phyloP scores from a whole-genome alignment of 495 filamentous ascomycete genomes.

The Xylaria venustula region DNA sequence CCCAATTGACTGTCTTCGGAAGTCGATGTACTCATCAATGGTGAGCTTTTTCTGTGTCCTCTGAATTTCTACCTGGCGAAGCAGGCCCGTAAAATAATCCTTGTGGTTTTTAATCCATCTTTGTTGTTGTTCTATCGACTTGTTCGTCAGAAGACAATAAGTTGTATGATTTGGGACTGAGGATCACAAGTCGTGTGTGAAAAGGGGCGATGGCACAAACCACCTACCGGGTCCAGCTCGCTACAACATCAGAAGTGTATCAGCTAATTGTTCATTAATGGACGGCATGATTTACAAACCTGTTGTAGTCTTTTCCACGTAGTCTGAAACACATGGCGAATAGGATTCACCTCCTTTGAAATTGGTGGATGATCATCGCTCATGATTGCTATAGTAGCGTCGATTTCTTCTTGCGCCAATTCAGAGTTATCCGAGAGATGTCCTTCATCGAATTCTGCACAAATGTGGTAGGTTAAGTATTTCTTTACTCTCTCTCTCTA shows the following conservation, averaged over 20 bases:
- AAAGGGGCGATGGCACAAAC: neutral
- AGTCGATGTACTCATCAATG: conserved; percentile 1
- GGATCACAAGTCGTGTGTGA: neutral
- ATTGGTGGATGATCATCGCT: neutral
- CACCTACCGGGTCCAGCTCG: neutral
- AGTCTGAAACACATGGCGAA: conserved; percentile 3
- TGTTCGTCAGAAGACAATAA: neutral
- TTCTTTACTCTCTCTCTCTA: too few relatives aligned
- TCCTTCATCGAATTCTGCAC: neutral
- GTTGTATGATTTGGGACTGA: too few relatives aligned
- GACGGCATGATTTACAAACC: neutral
- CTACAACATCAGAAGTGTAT: neutral
- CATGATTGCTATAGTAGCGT: neutral
- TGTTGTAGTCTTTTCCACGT: conserved; percentile 1
- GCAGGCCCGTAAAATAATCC: neutral
- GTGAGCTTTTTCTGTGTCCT: neutral
- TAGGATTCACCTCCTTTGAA: neutral
- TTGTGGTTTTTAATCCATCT: neutral
- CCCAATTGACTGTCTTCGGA: conserved; percentile 3
- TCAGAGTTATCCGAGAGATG: neutral
- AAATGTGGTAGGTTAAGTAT: too few relatives aligned
- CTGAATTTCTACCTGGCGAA: conserved; percentile 6
- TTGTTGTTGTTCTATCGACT: neutral
- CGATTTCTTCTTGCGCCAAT: neutral
- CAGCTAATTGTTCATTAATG: neutral